Percentiles rank a stretch among this genome's conserved stretches.
phyloP scores from a whole-genome alignment of 2,329 filamentous ascomycete species.

The Raffaelea ambrosiae region DNA sequence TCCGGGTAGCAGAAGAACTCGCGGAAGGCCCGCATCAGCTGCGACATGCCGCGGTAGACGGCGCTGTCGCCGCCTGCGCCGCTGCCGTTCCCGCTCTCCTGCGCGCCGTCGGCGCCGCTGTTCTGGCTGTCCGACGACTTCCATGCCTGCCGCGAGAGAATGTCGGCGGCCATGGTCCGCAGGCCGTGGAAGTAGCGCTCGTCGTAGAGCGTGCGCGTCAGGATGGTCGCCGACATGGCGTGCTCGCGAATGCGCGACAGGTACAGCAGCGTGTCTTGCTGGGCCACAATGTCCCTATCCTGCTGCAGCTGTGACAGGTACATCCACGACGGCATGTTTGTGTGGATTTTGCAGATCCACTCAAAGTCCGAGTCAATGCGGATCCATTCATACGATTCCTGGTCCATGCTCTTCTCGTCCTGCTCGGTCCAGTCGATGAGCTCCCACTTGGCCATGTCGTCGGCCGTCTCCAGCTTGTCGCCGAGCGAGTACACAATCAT shows the following conservation, averaged over 20 bases:
- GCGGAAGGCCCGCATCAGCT: slow-evolving; percentile 74
- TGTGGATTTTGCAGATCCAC: slow-evolving; percentile 82
- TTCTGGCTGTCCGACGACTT: slow-evolving; percentile 8
- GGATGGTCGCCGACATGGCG: slow-evolving; percentile 77
- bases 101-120: neutral
- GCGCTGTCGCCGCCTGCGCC: slow-evolving; percentile 1
- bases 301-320: slow-evolving; percentile 95
- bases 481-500: slow-evolving; percentile 81
- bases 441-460: slow-evolving; percentile 77
- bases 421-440: slow-evolving; percentile 84
- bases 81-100: neutral
- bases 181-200: slow-evolving; percentile 90
- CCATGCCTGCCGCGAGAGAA: slow-evolving; percentile 64
- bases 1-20: slow-evolving; percentile 80
- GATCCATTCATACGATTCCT: slow-evolving; percentile 98
- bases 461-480: slow-evolving; percentile 74
- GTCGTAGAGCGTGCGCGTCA: slow-evolving; percentile 85
- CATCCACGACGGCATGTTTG: slow-evolving; percentile 89
- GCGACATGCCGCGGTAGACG: slow-evolving; percentile 36
- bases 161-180: slow-evolving; percentile 72
- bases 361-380: slow-evolving; percentile 97
- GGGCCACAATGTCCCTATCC: slow-evolving; percentile 91
- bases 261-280: slow-evolving; percentile 67
- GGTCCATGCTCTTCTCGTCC: slow-evolving; percentile 83
- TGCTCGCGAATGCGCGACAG: slow-evolving; percentile 60